Base-by-base conservation (phyloP, 2,329 filamentous ascomycete species). In the Phaeosphaeria sp. region DNA sequence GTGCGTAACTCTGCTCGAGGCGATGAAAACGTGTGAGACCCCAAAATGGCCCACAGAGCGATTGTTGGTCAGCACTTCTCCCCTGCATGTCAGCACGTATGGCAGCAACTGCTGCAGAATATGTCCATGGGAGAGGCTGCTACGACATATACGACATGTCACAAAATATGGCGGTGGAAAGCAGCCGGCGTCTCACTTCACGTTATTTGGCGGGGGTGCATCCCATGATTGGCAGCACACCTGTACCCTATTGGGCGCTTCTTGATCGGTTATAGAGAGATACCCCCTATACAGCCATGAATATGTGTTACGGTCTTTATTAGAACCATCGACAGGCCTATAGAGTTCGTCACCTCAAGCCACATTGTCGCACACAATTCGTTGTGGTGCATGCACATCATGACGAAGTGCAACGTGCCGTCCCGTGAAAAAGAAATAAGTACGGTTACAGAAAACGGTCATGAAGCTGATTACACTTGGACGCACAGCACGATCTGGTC, bases 1-100 rank as follows among this genome's bases (percentile, higher is more conserved):
- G 55, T 73, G 30, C 69, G 72, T 25, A 66, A 48, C 46, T 56
- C 52, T n/a, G 30, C 9, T 36, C 9, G 30, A 3, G 13, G 30
- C 30, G 30, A 36, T 36, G 30, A 36, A 11, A 36, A 36, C 13
- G 30, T 36, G 30, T 36, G 13, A 13, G 5, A 13, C 9, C 11
- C 11, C 30, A 36, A 36, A 13, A 11, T 7, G 30, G 6, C 11
- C 30, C 30, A 36, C 6, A 3, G 13, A 36, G 11, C 13, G 30
- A 11, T 11, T 15, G 13, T 36, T 15, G 30, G 30, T 36, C 30
- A 36, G 11, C 30, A 36, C 30, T 3, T 13, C 30, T 36, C 30
- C 30, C 6, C 3, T 36, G 5, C 13, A 36, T 36, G 30, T 11
- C 30, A 6, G 25, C 11, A 30, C 25, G 25, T 11, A 30, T 11